phyloP scores from a whole-genome alignment of 257 asterid species.

The Gentiana macrophylla region DNA sequence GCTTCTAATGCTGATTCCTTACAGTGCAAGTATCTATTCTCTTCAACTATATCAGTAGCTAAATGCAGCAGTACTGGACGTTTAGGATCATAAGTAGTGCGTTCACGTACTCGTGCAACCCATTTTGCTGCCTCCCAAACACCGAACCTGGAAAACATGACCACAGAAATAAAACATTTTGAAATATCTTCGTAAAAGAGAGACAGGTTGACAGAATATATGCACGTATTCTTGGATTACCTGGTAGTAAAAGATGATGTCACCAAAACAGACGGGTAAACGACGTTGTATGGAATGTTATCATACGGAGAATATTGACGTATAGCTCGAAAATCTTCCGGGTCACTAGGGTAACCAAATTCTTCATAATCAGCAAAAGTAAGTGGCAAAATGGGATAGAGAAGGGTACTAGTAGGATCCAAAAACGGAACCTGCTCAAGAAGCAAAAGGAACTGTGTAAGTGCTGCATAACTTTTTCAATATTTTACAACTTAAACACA shows the following conservation, averaged over 20 bases:
- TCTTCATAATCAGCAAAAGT: conserved; percentile 81
- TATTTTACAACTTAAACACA: too few relatives aligned
- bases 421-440: conserved; percentile 65
- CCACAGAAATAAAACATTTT: too few relatives aligned
- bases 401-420: conserved; percentile 82
- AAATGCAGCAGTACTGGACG: conserved; percentile 70
- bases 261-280: conserved; percentile 64
- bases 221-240: conserved; percentile 20
- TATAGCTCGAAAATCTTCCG: conserved; percentile 72
- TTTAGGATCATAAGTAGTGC: conserved; percentile 56
- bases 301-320: conserved; percentile 87
- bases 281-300: conserved; percentile 49
- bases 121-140: conserved; percentile 98
- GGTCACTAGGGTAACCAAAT: conserved; percentile 88
- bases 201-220: too few relatives aligned
- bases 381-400: conserved; percentile 65
- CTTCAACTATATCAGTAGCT: conserved; percentile 73
- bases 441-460: not conserved
- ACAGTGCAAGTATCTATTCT: conserved; percentile 67
- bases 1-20: conserved; percentile 81
- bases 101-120: conserved; percentile 78
- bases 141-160: conserved; percentile 59
- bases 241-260: conserved; percentile 70
- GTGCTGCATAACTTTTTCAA: too few relatives aligned
- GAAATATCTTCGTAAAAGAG: too few relatives aligned